These are phyloP conservation scores for Saccharomycopsis schoenii DNA, from an alignment of 805 yeast species.

Conservation along the genomic window DNA sequence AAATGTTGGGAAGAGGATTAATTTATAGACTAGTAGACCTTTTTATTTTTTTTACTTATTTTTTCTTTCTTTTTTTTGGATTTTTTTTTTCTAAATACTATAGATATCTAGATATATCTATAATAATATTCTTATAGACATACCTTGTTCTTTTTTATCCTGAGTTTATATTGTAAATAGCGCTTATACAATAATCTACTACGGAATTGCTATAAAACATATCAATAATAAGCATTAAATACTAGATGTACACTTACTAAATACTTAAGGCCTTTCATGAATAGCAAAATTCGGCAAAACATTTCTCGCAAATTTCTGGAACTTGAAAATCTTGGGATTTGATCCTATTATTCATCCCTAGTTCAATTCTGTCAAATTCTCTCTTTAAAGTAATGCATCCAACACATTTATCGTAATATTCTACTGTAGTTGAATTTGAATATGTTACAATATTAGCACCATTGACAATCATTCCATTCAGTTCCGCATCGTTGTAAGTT, in stretches of 20 bases:
- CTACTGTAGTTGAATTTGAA: conserved; percentile 30
- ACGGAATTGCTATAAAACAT: not conserved
- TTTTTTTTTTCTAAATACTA: too few species aligned
- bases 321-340: conserved; percentile 16
- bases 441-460: conserved; percentile 58
- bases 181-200: too few species aligned
- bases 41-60: not conserved
- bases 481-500: conserved; percentile 47
- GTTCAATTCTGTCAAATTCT: conserved; percentile 33
- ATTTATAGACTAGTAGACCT: not conserved
- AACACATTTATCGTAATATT: conserved; percentile 36
- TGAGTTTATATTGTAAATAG: too few species aligned
- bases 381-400: conserved; percentile 51
- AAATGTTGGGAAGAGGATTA: conserved; percentile 48
- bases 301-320: conserved; percentile 29
- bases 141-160: not conserved
- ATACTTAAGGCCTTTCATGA: conserved; percentile 24
- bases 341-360: conserved; percentile 18
- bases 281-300: conserved; percentile 33
- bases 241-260: not conserved
- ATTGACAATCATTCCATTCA: conserved; percentile 50
- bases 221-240: not conserved
- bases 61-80: not conserved
- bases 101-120: not conserved
- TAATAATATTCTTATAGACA: not conserved